These are phyloP conservation scores for Patellifolia procumbens DNA, from an alignment of 179 eudicot genomes.

Conservation along the genomic window DNA sequence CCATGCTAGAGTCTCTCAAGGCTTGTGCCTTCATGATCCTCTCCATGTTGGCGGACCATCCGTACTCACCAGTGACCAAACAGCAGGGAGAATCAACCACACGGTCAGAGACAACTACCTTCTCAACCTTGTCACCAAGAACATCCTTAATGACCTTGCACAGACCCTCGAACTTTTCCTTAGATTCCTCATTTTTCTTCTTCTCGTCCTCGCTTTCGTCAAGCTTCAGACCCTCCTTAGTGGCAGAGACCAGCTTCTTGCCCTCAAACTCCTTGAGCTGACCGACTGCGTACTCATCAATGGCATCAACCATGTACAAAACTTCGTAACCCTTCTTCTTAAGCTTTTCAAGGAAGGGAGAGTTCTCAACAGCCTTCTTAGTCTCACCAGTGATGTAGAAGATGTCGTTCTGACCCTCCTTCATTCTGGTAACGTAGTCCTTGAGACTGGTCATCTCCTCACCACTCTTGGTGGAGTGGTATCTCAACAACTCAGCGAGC, in stretches of 20 bases:
- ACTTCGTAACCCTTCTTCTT: constrained; percentile 52
- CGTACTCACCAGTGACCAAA: constrained; percentile 83
- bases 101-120: constrained; percentile 81
- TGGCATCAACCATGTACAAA: constrained; percentile 54
- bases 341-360: constrained; percentile 53
- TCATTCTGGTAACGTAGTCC: constrained; percentile 54
- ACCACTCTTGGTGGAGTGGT: constrained; percentile 58
- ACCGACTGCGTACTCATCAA: constrained; percentile 54
- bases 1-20: constrained; percentile 85
- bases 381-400: constrained; percentile 56
- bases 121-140: constrained; percentile 75
- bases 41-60: constrained; percentile 92
- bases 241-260: constrained; percentile 71
- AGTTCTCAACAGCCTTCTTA: constrained; percentile 60
- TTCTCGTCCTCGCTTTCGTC: constrained; percentile 81
- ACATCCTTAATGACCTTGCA: constrained; percentile 96
- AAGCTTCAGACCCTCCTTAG: constrained; percentile 83
- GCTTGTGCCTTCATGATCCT: constrained; percentile 94
- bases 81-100: constrained; percentile 87
- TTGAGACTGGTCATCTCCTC: constrained; percentile 53
- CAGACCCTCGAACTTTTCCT: constrained; percentile 70
- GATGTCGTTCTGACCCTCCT: constrained; percentile 53
- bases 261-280: constrained; percentile 57
- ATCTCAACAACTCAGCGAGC: constrained; percentile 50
- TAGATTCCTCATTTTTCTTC: constrained; percentile 53